Conservation (phyloP, 257 asterid species). For the Solanum appendiculatum region DNA sequence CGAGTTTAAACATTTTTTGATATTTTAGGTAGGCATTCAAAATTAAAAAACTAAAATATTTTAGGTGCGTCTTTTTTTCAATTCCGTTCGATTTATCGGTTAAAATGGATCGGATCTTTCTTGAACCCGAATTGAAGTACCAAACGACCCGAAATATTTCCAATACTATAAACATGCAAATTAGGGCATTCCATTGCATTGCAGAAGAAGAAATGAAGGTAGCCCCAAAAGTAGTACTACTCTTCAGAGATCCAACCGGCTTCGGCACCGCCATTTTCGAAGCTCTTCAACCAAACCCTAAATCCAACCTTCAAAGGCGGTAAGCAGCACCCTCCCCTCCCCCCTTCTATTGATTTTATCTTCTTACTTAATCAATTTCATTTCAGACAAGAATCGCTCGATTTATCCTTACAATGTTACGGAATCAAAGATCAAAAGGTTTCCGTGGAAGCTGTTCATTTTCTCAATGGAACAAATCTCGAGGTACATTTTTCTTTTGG, state of each 20-base stretch:
- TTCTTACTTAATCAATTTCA: neutral
- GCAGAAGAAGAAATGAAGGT: slow-evolving; percentile 33
- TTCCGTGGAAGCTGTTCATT: slow-evolving; percentile 47
- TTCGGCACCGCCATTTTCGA: slow-evolving; percentile 40
- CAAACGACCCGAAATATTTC: neutral
- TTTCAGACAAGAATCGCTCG: slow-evolving; percentile 54
- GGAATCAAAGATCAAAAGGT: slow-evolving; percentile 54
- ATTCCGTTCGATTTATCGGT: no score
- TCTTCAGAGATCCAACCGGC: slow-evolving; percentile 50
- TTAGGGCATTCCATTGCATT: neutral
- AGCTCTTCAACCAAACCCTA: slow-evolving; percentile 41
- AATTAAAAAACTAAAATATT: no score
- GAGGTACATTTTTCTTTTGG: slow-evolving; percentile 28
- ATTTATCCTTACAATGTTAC: slow-evolving; percentile 47
- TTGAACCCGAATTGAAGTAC: neutral
- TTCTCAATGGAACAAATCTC: slow-evolving; percentile 26
- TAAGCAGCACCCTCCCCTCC: slow-evolving; percentile 5
- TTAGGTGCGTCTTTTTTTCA: no score
- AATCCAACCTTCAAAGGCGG: slow-evolving; percentile 28
- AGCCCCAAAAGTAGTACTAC: slow-evolving; percentile 46
- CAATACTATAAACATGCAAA: neutral
- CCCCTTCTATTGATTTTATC: neutral
- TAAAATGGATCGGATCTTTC: no score
- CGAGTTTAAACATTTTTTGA: no score
- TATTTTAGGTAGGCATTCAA: no score